A percentile compares a stretch with the other conserved stretches of the same genome.
phyloP scores from a whole-genome alignment of 805 yeast genomes.

The Zygoascus bituminiphila region DNA sequence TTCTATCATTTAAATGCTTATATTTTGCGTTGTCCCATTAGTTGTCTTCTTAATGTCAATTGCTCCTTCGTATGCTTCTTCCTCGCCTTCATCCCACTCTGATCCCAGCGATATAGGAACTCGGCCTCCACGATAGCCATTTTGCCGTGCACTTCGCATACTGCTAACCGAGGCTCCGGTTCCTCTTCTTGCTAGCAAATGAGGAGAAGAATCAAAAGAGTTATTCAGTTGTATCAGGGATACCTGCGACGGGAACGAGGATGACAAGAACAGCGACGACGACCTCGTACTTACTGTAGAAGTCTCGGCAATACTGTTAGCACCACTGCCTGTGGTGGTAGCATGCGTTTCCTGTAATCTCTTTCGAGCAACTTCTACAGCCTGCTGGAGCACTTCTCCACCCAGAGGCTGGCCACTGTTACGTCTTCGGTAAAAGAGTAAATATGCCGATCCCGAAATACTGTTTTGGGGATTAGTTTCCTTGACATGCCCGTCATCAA shows the following conservation, averaged over 20 bases:
- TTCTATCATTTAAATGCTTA: too few relatives aligned
- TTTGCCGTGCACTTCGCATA: neutral
- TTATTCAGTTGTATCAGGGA: neutral
- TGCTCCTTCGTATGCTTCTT: constrained; percentile 2
- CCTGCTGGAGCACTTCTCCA: constrained; percentile 14
- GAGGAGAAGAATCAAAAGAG: neutral
- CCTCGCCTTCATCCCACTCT: constrained; percentile 4
- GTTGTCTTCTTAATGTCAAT: neutral
- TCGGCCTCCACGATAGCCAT: neutral
- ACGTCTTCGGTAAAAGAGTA: constrained; percentile 67
- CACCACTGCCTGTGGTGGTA: neutral
- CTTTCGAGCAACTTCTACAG: constrained; percentile 10
- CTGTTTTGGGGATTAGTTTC: constrained; percentile 50
- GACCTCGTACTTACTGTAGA: neutral
- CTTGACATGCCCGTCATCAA: constrained; percentile 51
- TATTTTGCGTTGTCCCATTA: too few relatives aligned
- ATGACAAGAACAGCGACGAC: neutral
- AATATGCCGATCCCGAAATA: constrained; percentile 69
- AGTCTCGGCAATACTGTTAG: neutral
- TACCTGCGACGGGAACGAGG: constrained; percentile 3
- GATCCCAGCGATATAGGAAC: neutral
- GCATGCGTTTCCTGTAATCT: neutral
- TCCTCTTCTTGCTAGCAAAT: neutral
- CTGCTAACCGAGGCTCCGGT: neutral
- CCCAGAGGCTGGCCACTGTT: constrained; percentile 19